Conservation (phyloP, 345 rosid species). For the Eucalyptus guilfoylei region DNA sequence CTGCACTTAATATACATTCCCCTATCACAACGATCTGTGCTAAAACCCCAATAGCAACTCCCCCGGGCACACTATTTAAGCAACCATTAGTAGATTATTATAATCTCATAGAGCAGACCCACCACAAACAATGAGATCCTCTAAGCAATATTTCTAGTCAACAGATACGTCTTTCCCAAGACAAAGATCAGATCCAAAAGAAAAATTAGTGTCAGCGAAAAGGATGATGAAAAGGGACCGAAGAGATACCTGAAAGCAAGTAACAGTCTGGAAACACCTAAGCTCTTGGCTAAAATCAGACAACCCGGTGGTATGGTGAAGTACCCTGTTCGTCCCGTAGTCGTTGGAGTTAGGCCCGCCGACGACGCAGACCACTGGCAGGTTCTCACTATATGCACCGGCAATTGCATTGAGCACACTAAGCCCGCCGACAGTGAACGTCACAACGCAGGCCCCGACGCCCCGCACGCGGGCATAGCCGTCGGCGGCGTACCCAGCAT, state of each 20-base stretch:
- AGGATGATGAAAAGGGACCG: not conserved
- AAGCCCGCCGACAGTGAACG: constrained; percentile 75
- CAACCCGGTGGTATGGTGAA: constrained; percentile 68
- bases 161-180: not conserved
- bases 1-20: not conserved
- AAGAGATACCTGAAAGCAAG: constrained; percentile 49
- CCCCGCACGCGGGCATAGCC: constrained; percentile 70
- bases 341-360: constrained; percentile 88
- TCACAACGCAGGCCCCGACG: constrained; percentile 71
- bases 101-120: not conserved
- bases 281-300: constrained; percentile 73
- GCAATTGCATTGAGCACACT: constrained; percentile 70
- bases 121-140: not conserved
- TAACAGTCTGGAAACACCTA: constrained; percentile 57
- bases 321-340: constrained; percentile 65
- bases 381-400: constrained; percentile 74
- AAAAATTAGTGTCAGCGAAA: not conserved
- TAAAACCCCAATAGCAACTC: not conserved
- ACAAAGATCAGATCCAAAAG: not conserved
- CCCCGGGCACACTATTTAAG: not conserved
- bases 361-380: constrained; percentile 65
- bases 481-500: constrained; percentile 78
- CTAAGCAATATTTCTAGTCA: not conserved
- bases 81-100: not conserved
- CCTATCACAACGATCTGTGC: not conserved